Percentiles rank a stretch among this genome's conserved stretches.
Conservation (phyloP, 768 basidiomycete species). For the Suillus luteus region DNA sequence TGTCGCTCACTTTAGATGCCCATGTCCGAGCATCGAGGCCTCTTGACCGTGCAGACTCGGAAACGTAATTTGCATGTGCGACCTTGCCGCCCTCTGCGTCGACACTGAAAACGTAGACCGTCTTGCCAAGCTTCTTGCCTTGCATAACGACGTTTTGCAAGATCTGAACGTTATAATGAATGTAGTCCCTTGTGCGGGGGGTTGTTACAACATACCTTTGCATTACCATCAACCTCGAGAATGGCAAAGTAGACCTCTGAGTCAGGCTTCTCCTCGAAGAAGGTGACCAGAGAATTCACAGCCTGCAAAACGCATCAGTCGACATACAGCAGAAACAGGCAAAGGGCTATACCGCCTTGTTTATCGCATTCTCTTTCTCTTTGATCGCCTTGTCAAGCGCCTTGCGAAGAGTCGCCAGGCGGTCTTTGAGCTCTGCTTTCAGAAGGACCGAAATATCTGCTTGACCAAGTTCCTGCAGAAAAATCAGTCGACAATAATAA, state of each 20-base stretch:
- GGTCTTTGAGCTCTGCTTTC: conserved; percentile 80
- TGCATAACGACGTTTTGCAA: conserved; percentile 74
- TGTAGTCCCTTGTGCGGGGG: conserved; percentile 2
- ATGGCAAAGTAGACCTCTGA: conserved; percentile 68
- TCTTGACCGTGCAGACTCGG: conserved; percentile 58
- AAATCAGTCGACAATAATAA: conserved; percentile 2
- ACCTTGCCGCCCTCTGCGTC: conserved; percentile 73
- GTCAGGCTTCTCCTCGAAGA: conserved; percentile 78
- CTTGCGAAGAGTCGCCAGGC: conserved; percentile 70
- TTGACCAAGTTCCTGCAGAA: conserved; percentile 78
- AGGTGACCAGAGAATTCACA: conserved; percentile 62
- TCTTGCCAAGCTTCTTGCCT: conserved; percentile 80
- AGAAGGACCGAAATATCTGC: conserved; percentile 85
- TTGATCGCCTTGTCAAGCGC: conserved; percentile 84
- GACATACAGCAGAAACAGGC: not conserved
- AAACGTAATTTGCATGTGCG: conserved; percentile 84
- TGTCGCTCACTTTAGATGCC: conserved; percentile 74
- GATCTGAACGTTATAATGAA: conserved; percentile 45
- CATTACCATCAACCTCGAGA: conserved; percentile 79
- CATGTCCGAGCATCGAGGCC: conserved; percentile 86
- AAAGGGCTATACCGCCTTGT: conserved; percentile 63
- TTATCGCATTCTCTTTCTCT: conserved; percentile 73
- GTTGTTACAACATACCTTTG: conserved; percentile 59
- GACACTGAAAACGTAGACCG: conserved; percentile 85
- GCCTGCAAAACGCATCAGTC: conserved; percentile 47